Base-by-base conservation (phyloP, 164 flowering plant genomes). In the Vitis rupestris region DNA sequence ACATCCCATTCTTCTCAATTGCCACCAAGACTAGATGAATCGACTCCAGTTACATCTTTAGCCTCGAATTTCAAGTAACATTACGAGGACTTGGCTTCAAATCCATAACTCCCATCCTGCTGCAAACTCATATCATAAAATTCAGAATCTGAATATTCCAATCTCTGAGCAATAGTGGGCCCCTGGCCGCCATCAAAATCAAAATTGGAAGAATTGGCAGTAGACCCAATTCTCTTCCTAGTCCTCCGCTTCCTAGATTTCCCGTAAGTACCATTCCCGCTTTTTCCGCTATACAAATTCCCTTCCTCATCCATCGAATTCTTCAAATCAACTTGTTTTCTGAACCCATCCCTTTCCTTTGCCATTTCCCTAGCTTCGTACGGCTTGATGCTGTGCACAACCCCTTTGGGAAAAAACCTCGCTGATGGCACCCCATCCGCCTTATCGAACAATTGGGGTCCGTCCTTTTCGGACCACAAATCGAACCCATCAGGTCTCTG, bases 391-490 rank as follows among this genome's bases (percentile, higher is more conserved):
- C 97, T 90, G 70, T 89, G 98, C 64, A 94, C 95, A 59, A 84
- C 91, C 29, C 97, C 97, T 74, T 87, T 90, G 0, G 97, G 97
- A 67, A 92, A 94, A 72, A 90, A 90, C 80, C 94, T 81, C 0
- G 92, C 81, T 0, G 91, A 77, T 23, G 93, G 90, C 59, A 87
- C 49, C 14, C 78, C 95, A 62, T 85, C 86, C 16, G 63, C 79
- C 15, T 77, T 64, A 4, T 78, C 75, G 60, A 94, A 94, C 64
- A 94, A 59, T 72, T 87, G 88, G 2, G 98, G 97, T 29, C 97
- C 98, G 68, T 94, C 98, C 19, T 72, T 74, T 4, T 85, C 91
- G 2, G 91, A 78, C 98, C 98, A 94, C 76, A 94, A 49, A 66
- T 92, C 98, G 72, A 83, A 83, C 48, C 98, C 97, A 1, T 96